These are phyloP conservation scores for Sporobolus alterniflorus DNA, from an alignment of 202 grass and related monocot species.

Conservation along the genomic window DNA sequence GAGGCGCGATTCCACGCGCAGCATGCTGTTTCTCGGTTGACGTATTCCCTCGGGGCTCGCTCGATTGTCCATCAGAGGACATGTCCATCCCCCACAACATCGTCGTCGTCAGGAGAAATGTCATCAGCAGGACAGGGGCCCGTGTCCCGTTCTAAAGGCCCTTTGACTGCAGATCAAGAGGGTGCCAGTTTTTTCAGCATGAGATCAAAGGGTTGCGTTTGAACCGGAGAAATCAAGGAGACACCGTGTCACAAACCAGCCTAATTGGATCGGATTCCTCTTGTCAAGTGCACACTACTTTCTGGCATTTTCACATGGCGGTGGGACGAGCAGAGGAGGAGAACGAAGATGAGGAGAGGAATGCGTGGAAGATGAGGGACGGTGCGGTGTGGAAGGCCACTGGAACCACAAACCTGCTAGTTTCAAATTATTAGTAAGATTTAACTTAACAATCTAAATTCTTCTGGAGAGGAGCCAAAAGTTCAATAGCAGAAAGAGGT, in stretches of 20 bases:
- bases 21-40: conserved; percentile 6
- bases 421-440: too few species aligned
- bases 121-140: conserved; percentile 45
- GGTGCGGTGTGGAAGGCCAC: too few species aligned
- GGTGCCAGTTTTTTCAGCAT: conserved; percentile 20
- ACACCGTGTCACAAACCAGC: neutral
- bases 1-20: neutral
- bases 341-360: too few species aligned
- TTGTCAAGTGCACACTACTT: neutral
- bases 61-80: neutral
- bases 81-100: neutral
- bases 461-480: too few species aligned
- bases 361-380: too few species aligned
- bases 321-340: too few species aligned
- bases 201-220: neutral
- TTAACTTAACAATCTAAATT: too few species aligned
- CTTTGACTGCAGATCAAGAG: conserved; percentile 29
- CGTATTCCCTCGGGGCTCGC: too few species aligned
- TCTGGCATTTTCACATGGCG: neutral
- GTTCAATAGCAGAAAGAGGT: too few species aligned
- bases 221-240: neutral
- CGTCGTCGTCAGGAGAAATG: conserved; percentile 24
- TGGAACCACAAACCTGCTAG: too few species aligned
- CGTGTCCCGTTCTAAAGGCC: conserved; percentile 12
- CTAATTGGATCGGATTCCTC: neutral